phyloP scores from a whole-genome alignment of 805 yeast genomes.

The Candida maesae region DNA sequence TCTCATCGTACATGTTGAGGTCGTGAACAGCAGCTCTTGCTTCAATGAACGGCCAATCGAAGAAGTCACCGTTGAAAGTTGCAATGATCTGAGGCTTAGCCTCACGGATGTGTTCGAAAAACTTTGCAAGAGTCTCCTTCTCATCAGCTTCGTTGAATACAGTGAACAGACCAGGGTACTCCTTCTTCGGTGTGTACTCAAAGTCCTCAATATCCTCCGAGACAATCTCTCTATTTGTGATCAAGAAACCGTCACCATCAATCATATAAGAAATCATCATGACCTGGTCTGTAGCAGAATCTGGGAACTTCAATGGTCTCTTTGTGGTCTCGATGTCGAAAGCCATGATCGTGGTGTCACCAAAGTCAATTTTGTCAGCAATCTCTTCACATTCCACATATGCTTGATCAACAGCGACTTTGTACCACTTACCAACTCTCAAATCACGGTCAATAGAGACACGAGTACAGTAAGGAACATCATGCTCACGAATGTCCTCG shows the following conservation, averaged over 20 bases:
- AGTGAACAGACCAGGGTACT: constrained; percentile 84
- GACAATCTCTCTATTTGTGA: constrained; percentile 91
- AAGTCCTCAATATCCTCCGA: constrained; percentile 94
- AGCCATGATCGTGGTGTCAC: constrained; percentile 95
- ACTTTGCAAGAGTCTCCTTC: constrained; percentile 63
- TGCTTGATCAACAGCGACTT: constrained; percentile 62
- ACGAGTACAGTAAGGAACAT: constrained; percentile 94
- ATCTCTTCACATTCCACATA: constrained; percentile 53
- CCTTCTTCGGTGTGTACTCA: constrained; percentile 96
- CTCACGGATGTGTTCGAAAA: constrained; percentile 88
- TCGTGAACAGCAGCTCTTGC: constrained; percentile 82
- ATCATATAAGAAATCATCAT: constrained; percentile 99
- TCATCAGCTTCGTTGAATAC: constrained; percentile 90
- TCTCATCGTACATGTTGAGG: constrained; percentile 83
- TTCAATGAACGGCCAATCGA: constrained; percentile 99
- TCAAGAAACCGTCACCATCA: constrained; percentile 93
- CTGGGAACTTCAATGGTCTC: constrained; percentile 95
- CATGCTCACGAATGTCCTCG: constrained; percentile 86
- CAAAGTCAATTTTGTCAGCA: constrained; percentile 80
- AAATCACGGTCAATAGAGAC: constrained; percentile 88
- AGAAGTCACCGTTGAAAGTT: constrained; percentile 96
- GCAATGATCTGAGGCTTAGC: constrained; percentile 94
- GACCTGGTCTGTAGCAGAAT: constrained; percentile 80
- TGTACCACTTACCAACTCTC: constrained; percentile 96
- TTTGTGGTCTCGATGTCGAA: constrained; percentile 98